Base-by-base conservation (phyloP, 257 asterid species). In the Craterostigma plantagineum region DNA sequence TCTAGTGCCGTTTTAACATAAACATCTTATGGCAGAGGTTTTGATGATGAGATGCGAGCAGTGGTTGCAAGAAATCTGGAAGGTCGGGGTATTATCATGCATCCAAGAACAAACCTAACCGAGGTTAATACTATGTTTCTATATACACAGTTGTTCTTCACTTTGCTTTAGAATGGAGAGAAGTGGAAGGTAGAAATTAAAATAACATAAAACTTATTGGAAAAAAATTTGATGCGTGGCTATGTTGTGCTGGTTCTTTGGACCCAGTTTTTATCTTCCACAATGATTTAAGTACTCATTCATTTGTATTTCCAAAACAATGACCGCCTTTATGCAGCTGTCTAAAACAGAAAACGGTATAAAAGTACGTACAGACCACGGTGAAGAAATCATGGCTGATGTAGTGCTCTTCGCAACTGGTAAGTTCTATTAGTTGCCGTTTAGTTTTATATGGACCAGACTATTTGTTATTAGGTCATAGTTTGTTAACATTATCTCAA, bases 381-480 rank as follows among this genome's bases (percentile, higher is more conserved):
- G 95, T 42, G 92, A 77, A 70, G 94, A 74, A 60, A 64, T 76
- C 53, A 50, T 63, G 49, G 99, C 94, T 33, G 99, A 90, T 67
- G 94, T 62, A 53, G 99, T 90, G 55, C 95, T 90, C 60, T 77
- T 90, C 63, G 99, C 99, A 58, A 90, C 95, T 14, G 99, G 99
- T 90, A 83, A 66, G 30, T 6, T 23, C 6, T 6, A 2, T 23
- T 23, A n/a, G n/a, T n/a, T n/a, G n/a, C n/a, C n/a, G n/a, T n/a
- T n/a, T n/a, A n/a, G n/a, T n/a, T n/a, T n/a, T n/a, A n/a, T n/a
- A n/a, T n/a, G n/a, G n/a, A n/a, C n/a, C n/a, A n/a, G n/a, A n/a
- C n/a, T n/a, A n/a, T n/a, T n/a, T n/a, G n/a, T n/a, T n/a, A n/a
- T n/a, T n/a, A n/a, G n/a, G n/a, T n/a, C n/a, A n/a, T n/a, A n/a